Base-by-base conservation (phyloP, 768 basidiomycete genomes). In the Phlegmacium glaucopus region DNA sequence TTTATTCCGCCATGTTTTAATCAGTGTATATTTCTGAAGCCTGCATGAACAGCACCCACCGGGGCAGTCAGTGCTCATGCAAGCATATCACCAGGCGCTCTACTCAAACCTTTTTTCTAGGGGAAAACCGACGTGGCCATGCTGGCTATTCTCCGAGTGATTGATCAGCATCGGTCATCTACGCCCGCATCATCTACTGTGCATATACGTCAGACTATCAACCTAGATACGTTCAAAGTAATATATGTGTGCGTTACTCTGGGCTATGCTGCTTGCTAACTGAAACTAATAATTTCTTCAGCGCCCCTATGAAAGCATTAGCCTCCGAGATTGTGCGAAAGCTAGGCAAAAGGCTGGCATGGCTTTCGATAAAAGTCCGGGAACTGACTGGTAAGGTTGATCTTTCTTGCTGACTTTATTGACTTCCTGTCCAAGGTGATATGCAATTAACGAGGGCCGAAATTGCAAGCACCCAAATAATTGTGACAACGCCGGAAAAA, bases 101-200 rank as follows among this genome's bases (percentile, higher is more conserved):
- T 18, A 36, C 47, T 62, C 42, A 57, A 47, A 37, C 16, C 49
- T 32, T 39, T 48, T 39, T 48, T 44, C 29, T 56, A 94, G 93
- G 96, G 96, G 67, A 99, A 99, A 90, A 99, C 96, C 0, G 96
- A 99, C 65, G 87, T 99, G 1, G 96, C 96, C 0, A 88, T 98
- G 82, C 75, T 99, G 60, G 78, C 91, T 3, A 87, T 99, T 51
- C 78, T 99, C 39, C 89, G 94, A 26, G 89, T 94, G 25, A 69
- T 98, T 39, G 72, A 83, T 41, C 91, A 93, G 57, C 79, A 95
- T 62, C 61, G 69, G 9, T 7, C 45, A 25, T 25, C 34, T 22
- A 35, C 37, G 8, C 11, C 27, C 12, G 52, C 60, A 22, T 46
- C 60, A 17, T 48, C 56, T 4, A 62, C 59, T 29, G 57, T 45